Conservation (phyloP, 108 stramenopile genomes). For the Seminavis robusta region DNA sequence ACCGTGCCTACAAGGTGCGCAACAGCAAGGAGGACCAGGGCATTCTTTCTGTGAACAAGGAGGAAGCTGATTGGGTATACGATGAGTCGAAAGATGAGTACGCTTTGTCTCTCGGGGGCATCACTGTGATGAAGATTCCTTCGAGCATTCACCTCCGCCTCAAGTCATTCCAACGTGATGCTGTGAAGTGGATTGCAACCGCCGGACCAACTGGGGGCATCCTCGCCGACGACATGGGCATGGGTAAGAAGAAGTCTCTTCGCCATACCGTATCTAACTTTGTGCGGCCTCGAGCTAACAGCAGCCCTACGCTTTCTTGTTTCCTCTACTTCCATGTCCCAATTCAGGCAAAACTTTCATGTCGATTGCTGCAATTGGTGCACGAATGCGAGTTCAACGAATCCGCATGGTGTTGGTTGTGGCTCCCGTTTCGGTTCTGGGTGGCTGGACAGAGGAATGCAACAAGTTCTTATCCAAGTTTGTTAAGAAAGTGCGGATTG, state of each 20-base stretch:
- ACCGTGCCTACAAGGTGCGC: no score
- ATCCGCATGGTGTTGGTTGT: conserved; percentile 75
- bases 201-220: conserved; percentile 82
- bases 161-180: conserved; percentile 82
- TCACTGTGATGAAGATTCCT: no score
- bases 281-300: not conserved
- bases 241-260: not conserved
- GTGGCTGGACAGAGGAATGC: conserved; percentile 75
- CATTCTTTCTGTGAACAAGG: no score
- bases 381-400: conserved; percentile 59
- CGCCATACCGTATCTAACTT: not conserved
- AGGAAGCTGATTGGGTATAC: no score
- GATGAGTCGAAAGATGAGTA: no score
- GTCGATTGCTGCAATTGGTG: conserved; percentile 55
- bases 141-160: no score
- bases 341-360: conserved; percentile 80
- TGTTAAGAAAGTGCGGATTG: conserved; percentile 44
- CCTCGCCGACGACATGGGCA: conserved; percentile 30
- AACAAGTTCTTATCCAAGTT: conserved; percentile 44
- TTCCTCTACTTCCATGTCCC: no score
- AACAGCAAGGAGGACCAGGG: no score
- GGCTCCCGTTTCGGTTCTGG: conserved; percentile 65
- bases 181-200: conserved; percentile 91
- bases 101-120: no score
- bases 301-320: not conserved